Base-by-base conservation (phyloP, 139 green algal species). In the Chlorella sp. region DNA sequence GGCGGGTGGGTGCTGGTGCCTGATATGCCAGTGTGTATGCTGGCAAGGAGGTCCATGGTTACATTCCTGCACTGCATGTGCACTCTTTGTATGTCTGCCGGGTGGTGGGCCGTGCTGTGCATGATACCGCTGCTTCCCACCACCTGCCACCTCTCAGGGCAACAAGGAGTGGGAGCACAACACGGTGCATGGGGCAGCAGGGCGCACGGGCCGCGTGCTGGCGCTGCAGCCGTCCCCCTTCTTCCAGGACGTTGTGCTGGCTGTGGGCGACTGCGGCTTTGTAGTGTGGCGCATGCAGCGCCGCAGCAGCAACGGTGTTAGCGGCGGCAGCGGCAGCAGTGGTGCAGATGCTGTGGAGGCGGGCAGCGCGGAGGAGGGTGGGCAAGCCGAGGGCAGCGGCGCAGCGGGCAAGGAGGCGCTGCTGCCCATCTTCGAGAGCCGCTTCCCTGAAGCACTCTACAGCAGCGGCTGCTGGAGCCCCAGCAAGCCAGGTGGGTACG, bases 401-500 rank as follows among this genome's bases (percentile, higher is more conserved):
- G 69, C 16, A 36, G 36, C 73, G 8, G 22, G 44, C 73, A 30
- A 19, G 8, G 75, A 46, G 36, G 62, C 70, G 26, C 40, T 24
- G 84, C 19, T 86, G 32, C 90, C 93, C 24, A 84, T 98, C 2
- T 96, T 96, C 80, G 76, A 81, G 30, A 93, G 86, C 30, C 91
- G 89, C 24, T 82, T 56, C 34, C 89, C 92, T 1, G 48, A 86
- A 3, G 91, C 94, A 26, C 87, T 91, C 40, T 96, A 96, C 92
- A 96, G 91, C n/a, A 86, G 86, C 60, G 95, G 92, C 36, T 92
- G 87, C 80, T 98, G 95, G 95, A 97, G 93, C 85, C 95, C 95
- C 56, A 95, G 90, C 14, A 92, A 94, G 1, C 94, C 95, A 44
- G 91, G 87, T 82, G 74, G 13, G 76, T 30, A 51, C 13, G 41